Percentiles rank a stretch among this genome's conserved stretches.
Evolutionary conservation across 2,329 filamentous ascomycete species (phyloP).

Genomic region (Trichoderma sp.): DNA sequence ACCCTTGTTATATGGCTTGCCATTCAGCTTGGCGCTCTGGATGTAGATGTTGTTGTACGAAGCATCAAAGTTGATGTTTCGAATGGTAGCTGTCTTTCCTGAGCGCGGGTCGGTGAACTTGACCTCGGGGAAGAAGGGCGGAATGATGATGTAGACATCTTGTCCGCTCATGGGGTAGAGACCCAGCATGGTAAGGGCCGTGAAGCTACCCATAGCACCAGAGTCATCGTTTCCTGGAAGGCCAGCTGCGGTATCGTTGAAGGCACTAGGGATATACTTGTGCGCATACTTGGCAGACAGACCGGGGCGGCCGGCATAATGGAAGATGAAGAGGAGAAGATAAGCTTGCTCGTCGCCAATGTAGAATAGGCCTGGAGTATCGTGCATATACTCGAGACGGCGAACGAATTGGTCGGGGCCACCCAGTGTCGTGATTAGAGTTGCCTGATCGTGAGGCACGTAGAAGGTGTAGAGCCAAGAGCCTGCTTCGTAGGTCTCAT

Average conservation of each 20-base stretch:
- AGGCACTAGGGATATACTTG: slow-evolving; percentile 66
- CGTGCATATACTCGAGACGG: slow-evolving; percentile 65
- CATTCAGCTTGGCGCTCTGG: slow-evolving; percentile 59
- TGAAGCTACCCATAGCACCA: slow-evolving; percentile 57
- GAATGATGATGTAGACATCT: slow-evolving; percentile 53
- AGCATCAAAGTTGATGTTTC: slow-evolving; percentile 41
- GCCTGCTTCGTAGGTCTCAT: slow-evolving; percentile 66
- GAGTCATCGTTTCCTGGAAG: slow-evolving; percentile 57
- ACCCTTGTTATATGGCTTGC: slow-evolving; percentile 54
- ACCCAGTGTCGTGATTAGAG: slow-evolving; percentile 57
- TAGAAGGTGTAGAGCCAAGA: slow-evolving; percentile 72
- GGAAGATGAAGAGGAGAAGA: slow-evolving; percentile 56
- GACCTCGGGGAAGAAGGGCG: slow-evolving; percentile 53
- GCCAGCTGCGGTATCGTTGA: slow-evolving; percentile 65
- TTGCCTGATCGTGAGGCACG: slow-evolving; percentile 49
- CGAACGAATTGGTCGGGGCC: slow-evolving; percentile 57
- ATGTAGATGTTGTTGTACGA: slow-evolving; percentile 56
- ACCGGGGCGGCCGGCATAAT: slow-evolving; percentile 67
- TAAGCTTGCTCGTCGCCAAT: slow-evolving; percentile 64
- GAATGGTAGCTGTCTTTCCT: slow-evolving; percentile 35
- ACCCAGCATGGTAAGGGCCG: slow-evolving; percentile 52
- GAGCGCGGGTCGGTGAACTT: slow-evolving; percentile 34
- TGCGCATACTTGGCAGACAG: slow-evolving; percentile 56
- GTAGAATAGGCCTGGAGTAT: slow-evolving; percentile 63
- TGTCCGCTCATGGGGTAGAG: slow-evolving; percentile 57